These are phyloP conservation scores for Graphiopsis chlorocephala DNA, from an alignment of 2,329 filamentous ascomycete genomes.

Conservation along the genomic window DNA sequence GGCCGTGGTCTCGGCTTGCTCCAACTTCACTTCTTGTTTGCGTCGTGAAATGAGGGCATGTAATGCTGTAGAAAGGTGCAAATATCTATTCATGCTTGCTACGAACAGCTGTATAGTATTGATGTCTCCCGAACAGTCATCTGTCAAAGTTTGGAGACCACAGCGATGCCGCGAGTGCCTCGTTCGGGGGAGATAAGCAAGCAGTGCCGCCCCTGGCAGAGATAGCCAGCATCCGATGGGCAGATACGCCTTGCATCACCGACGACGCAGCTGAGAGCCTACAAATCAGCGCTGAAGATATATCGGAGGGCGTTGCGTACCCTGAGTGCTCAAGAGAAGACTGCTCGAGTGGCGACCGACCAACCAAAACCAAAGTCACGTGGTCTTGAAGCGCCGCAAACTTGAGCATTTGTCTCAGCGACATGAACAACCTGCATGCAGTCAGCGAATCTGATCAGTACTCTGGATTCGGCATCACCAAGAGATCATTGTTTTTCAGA, in stretches of 20 bases:
- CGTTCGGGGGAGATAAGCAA: background rate
- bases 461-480: background rate
- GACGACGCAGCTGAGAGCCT: background rate
- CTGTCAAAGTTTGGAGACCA: background rate
- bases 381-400: background rate
- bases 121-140: background rate
- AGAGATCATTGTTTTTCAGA: background rate
- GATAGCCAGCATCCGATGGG: background rate
- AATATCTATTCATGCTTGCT: background rate
- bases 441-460: background rate
- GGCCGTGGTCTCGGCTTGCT: background rate
- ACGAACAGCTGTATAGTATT: background rate
- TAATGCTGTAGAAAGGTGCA: slow-evolving; percentile 9
- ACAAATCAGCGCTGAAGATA: background rate
- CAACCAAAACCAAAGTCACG: background rate
- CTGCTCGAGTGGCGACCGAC: background rate
- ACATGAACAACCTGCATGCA: background rate
- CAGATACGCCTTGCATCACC: background rate
- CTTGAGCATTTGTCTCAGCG: background rate
- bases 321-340: background rate
- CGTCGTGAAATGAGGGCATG: background rate
- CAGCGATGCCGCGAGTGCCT: background rate
- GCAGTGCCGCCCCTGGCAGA: background rate
- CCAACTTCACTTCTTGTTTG: slow-evolving; percentile 4
- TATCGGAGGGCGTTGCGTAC: background rate